A percentile compares a stretch with the other conserved stretches of the same genome.
Evolutionary conservation across 805 yeast species (phyloP).

Genomic region (Yamadazyma olivae): DNA sequence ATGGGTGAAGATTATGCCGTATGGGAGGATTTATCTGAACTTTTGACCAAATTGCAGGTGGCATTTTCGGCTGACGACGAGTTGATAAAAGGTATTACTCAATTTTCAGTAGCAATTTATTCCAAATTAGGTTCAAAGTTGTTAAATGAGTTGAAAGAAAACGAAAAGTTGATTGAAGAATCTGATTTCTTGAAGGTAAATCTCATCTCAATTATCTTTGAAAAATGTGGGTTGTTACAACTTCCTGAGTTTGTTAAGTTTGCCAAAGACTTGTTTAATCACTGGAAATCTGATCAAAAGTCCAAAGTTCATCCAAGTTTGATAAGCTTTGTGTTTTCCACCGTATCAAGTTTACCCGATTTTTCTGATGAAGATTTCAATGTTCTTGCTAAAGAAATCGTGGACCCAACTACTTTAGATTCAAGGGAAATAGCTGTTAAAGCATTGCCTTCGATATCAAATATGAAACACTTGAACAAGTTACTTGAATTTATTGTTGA

Average conservation of each 20-base stretch:
- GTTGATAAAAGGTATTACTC: slow-evolving; percentile 22
- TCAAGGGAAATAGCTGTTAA: slow-evolving; percentile 54
- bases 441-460: slow-evolving; percentile 50
- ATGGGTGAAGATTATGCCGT: slow-evolving; percentile 42
- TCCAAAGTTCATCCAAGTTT: slow-evolving; percentile 41
- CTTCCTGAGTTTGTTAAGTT: slow-evolving; percentile 34
- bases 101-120: slow-evolving; percentile 26
- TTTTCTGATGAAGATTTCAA: slow-evolving; percentile 32
- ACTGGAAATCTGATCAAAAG: slow-evolving; percentile 18
- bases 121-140: slow-evolving; percentile 27
- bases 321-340: slow-evolving; percentile 39
- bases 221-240: slow-evolving; percentile 36
- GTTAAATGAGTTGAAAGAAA: slow-evolving; percentile 16
- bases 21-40: slow-evolving; percentile 51
- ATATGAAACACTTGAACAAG: slow-evolving; percentile 31
- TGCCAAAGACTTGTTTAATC: slow-evolving; percentile 28
- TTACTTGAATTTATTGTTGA: slow-evolving; percentile 41
- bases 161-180: slow-evolving; percentile 12
- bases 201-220: slow-evolving; percentile 38
- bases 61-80: slow-evolving; percentile 30
- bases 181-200: slow-evolving; percentile 27
- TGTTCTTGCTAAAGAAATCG: slow-evolving; percentile 44
- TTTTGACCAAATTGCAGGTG: slow-evolving; percentile 33
- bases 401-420: slow-evolving; percentile 52
- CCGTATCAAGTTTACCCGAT: slow-evolving; percentile 37